Evolutionary conservation across 331 rosid species (phyloP).

Genomic region (Pyracantha coccinea): DNA sequence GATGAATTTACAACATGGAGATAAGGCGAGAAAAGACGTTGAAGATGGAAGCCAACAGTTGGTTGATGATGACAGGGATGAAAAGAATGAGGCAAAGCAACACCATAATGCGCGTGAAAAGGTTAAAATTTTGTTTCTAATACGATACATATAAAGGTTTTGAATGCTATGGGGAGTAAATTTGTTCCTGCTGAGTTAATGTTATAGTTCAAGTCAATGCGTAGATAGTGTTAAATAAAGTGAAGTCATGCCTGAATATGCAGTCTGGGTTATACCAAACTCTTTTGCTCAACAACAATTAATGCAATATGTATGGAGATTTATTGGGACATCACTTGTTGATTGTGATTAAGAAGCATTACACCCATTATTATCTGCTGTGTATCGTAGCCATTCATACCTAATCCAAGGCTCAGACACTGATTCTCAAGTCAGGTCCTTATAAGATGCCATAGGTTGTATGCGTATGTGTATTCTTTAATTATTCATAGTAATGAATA

Average conservation of each 20-base stretch:
- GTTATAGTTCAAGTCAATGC: neutral
- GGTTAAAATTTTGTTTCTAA: constrained; percentile 29
- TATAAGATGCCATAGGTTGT: neutral
- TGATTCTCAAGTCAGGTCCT: neutral
- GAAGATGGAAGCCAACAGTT: constrained; percentile 4
- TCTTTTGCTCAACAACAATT: neutral
- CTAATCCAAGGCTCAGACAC: neutral
- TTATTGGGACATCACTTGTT: neutral
- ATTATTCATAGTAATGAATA: neutral
- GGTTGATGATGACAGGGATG: constrained; percentile 53
- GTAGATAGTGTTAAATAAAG: neutral
- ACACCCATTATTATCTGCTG: neutral
- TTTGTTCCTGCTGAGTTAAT: neutral
- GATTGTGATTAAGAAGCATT: neutral
- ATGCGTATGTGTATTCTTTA: neutral
- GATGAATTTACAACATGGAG: constrained; percentile 14
- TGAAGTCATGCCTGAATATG: neutral
- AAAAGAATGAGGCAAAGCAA: constrained; percentile 37
- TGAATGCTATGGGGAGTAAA: neutral
- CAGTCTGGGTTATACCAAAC: neutral
- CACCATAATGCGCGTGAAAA: constrained; percentile 48
- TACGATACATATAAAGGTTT: neutral
- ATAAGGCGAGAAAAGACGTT: constrained; percentile 11
- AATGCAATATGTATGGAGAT: neutral
- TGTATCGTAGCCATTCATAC: neutral